Percentiles rank a stretch among this genome's conserved stretches.
Evolutionary conservation across 305 asterid genomes (phyloP).

Genomic region (Fraxinus latifolia): DNA sequence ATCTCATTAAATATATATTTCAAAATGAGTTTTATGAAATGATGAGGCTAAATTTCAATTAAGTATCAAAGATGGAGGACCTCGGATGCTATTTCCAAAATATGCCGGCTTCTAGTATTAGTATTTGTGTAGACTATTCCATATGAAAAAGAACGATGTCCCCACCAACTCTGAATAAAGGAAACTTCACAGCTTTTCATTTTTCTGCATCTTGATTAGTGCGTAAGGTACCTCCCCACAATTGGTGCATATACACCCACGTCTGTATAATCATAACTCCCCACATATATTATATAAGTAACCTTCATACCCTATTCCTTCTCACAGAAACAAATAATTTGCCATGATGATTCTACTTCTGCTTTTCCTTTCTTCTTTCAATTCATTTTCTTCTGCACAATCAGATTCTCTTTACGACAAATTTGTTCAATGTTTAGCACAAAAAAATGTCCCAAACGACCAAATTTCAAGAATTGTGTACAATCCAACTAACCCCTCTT

Average conservation of each 20-base stretch:
- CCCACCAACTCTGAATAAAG: background rate
- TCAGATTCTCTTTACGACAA: background rate
- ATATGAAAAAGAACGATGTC: background rate
- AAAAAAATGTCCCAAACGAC: conserved; percentile 24
- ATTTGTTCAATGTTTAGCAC: conserved; percentile 25
- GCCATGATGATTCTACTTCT: background rate
- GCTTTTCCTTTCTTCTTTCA: background rate
- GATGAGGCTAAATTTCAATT: background rate
- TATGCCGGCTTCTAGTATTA: background rate
- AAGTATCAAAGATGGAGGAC: background rate
- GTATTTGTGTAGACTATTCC: background rate
- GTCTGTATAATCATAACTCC: background rate
- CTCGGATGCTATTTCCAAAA: background rate
- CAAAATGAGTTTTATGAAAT: background rate
- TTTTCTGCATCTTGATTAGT: background rate
- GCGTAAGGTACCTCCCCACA: background rate
- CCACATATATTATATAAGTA: too few relatives aligned
- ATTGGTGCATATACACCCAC: background rate
- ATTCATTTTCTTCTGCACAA: background rate
- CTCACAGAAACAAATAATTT: background rate
- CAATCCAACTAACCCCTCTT: conserved; percentile 35
- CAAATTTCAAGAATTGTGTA: conserved; percentile 32
- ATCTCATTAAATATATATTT: too few relatives aligned
- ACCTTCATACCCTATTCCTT: background rate
- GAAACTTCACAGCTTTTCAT: background rate